A percentile compares a stretch with the other conserved stretches of the same genome.
Conservation (phyloP, 1,284 basidiomycete species). For the Apiotrichum porosum region DNA sequence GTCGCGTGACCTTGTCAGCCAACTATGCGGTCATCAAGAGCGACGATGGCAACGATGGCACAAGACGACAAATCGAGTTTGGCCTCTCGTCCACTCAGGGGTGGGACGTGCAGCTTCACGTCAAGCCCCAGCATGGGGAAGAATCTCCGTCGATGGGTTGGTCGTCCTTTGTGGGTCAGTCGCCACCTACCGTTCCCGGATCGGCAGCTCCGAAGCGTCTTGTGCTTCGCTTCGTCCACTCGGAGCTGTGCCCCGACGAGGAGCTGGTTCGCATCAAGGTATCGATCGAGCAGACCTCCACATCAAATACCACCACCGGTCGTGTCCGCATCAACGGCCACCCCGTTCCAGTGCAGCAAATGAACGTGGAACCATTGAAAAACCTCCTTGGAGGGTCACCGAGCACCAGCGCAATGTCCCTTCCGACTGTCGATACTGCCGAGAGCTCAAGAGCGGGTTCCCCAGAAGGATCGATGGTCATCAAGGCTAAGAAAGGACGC, state of each 20-base stretch:
- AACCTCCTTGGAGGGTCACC: slow-evolving; percentile 38
- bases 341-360: slow-evolving; percentile 60
- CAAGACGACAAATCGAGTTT: slow-evolving; percentile 68
- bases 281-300: slow-evolving; percentile 69
- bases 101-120: slow-evolving; percentile 77
- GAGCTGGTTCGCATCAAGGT: slow-evolving; percentile 74
- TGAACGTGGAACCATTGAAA: slow-evolving; percentile 18
- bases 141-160: slow-evolving; percentile 59
- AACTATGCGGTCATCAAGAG: slow-evolving; percentile 76
- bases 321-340: slow-evolving; percentile 74
- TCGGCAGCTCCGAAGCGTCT: slow-evolving; percentile 56
- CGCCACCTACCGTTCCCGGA: slow-evolving; percentile 42
- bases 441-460: slow-evolving; percentile 18
- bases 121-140: slow-evolving; percentile 65
- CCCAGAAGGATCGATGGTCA: slow-evolving; percentile 16
- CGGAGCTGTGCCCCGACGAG: slow-evolving; percentile 54
- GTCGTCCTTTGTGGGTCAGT: slow-evolving; percentile 61
- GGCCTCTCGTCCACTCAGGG: slow-evolving; percentile 70
- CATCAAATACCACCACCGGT: slow-evolving; percentile 35
- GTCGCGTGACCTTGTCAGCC: slow-evolving; percentile 73
- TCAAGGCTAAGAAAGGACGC: slow-evolving; percentile 49
- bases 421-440: slow-evolving; percentile 32
- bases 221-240: slow-evolving; percentile 65
- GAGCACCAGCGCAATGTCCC: slow-evolving; percentile 37
- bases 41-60: slow-evolving; percentile 52